Evolutionary conservation across 192 early-diverging fungal genomes (phyloP), one percentile per base, ranked within the genome.

Genomic region (Powellomyces hirtus): DNA sequence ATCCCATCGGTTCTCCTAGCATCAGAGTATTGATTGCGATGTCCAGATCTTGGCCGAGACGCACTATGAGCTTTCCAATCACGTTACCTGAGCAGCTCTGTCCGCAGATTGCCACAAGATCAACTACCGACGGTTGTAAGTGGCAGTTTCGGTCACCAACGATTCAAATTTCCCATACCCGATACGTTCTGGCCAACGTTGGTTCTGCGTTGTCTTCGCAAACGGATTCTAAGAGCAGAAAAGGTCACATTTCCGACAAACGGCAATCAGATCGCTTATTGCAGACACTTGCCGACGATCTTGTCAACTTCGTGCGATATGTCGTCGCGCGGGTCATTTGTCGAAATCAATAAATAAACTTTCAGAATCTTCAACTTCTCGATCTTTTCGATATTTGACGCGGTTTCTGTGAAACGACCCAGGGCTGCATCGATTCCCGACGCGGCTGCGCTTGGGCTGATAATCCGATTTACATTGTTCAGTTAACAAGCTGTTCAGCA

Each of bases 71-170:
- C n/a, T 55, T 20, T 20, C 8, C 26, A 38, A 34, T 26, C 4
- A 38, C 35, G 5, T 36, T 52, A 63, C 69, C 61, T 71, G 69
- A 5, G 60, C n/a, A 0, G 69, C 69, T 40, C 38, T 62, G 40
- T 71, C 69, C 20, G 58, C 69, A 11, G 61, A 62, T 38, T 71
- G 69, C 69, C 69, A 71, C 38, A 71, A 67, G 18, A 56, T 56
- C 29, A 56, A 29, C 53, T 56, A 56, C 8, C 40, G 18, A 18
- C 40, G 40, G 8, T 42, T 42, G 46, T 49, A 14, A 49, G 46
- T 18, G n/a, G 46, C 46, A 49, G 46, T 18, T 5, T 49, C 26
- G 2, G 5, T 5, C 46, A n/a, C n/a, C n/a, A n/a, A 18, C 46
- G 5, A 49, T 3, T 6, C n/a, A 49, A 2, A 49, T 24, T 16